Base-by-base conservation (phyloP, 2,329 filamentous ascomycete species). In the Davidsoniella australis region DNA sequence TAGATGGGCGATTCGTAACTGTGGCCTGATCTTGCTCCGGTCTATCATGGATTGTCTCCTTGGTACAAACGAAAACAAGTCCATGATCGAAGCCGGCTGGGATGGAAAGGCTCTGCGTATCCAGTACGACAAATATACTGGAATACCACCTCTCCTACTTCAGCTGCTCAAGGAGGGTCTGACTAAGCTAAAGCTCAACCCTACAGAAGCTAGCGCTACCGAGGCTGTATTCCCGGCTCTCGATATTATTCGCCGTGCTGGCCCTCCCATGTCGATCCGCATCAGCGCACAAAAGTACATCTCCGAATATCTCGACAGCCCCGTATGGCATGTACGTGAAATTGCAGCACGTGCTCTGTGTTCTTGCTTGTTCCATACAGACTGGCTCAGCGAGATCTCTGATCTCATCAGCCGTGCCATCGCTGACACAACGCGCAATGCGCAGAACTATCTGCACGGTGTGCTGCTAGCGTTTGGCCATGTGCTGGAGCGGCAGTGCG, bases 1-100 rank as follows among this genome's bases (percentile, higher is more conserved):
- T 53, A 84, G 79, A 18, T 98, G 91, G 91, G 85, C 88, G 0
- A 87, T 98, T 50, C 80, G 88, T 1, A 98, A 98, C 61, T 95
- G 87, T 56, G 87, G 87, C 2, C 66, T 96, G 33, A 82, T 96
- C 65, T 75, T 98, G 5, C 79, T 96, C 55, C 78, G 89, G 49
- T 85, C 86, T 54, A 69, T 95, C 4, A 83, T 94, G 47, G 85
- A 91, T 59, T 75, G 76, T 54, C 67, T 93, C 1, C 76, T 91
- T 24, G 84, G 85, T 14, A 85, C 80, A 0, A 80, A 77, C 49
- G 81, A 86, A 63, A 85, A 68, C 67, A 87, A 80, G 59, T 57
- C 64, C 3, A 67, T 64, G 44, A 78, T 72, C 58, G 80, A 72
- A 61, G 72, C 66, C 45, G 75, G 77, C 2, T 79, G 77, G 75